Conservation (phyloP, 1,139 yeast species). For the Maudiozyma humilis region DNA sequence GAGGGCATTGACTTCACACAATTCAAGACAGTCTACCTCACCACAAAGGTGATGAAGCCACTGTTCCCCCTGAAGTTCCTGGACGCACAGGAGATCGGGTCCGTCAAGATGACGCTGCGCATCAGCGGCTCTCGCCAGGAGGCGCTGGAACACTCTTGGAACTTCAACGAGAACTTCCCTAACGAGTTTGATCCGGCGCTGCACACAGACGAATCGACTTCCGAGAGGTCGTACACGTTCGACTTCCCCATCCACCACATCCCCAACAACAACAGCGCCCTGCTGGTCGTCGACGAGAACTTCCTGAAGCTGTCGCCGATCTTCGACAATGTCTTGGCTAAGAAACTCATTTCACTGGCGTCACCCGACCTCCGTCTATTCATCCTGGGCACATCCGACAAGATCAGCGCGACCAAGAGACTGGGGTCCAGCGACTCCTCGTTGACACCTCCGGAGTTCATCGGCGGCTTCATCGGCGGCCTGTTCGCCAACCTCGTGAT, state of each 20-base stretch:
- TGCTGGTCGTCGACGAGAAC: conserved; percentile 24
- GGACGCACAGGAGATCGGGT: conserved; percentile 13
- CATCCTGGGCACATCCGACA: conserved; percentile 27
- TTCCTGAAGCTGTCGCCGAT: conserved; percentile 26
- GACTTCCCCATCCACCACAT: conserved; percentile 19
- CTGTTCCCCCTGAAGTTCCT: conserved; percentile 18
- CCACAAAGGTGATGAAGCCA: conserved; percentile 24
- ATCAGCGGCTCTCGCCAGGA: conserved; percentile 2
- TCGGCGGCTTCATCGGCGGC: conserved; percentile 28
- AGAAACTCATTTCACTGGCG: conserved; percentile 8
- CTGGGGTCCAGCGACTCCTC: conserved; percentile 12
- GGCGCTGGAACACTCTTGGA: conserved; percentile 17
- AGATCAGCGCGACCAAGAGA: conserved; percentile 17
- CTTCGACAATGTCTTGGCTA: conserved; percentile 18
- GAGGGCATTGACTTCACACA: conserved; percentile 8
- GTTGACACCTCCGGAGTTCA: conserved; percentile 29
- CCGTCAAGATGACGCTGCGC: conserved; percentile 11
- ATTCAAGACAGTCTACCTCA: conserved; percentile 16
- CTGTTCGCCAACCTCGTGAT: conserved; percentile 16
- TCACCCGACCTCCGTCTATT: conserved; percentile 8
- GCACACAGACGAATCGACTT: neutral
- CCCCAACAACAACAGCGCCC: conserved; percentile 12
- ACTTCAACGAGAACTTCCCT: conserved; percentile 25
- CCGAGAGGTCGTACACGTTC: conserved; percentile 8
- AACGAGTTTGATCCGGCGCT: conserved; percentile 20